Conservation (phyloP, 2,329 filamentous ascomycete genomes). For the Trichoderma sp. region DNA sequence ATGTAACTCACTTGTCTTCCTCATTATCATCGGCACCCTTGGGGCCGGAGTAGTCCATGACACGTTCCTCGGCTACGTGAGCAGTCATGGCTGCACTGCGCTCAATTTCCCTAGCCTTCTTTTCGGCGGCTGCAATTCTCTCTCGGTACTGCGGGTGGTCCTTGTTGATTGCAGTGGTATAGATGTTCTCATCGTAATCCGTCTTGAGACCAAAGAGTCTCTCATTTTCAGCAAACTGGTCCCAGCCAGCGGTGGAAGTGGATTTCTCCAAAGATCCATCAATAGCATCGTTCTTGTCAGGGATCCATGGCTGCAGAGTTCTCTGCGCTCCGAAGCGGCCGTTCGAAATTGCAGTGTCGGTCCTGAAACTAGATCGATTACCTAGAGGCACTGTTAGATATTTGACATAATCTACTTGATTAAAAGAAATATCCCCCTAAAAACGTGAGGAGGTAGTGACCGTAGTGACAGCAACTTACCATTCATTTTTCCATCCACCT, state of each 20-base stretch:
- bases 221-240: slow-evolving; percentile 92
- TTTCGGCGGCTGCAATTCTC: slow-evolving; percentile 73
- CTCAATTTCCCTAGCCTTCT: slow-evolving; percentile 87
- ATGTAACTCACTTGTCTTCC: slow-evolving; percentile 72
- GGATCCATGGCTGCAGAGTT: slow-evolving; percentile 77
- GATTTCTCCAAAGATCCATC: slow-evolving; percentile 70
- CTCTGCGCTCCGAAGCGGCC: slow-evolving; percentile 67
- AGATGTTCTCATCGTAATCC: slow-evolving; percentile 90
- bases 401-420: background rate
- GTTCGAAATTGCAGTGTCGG: slow-evolving; percentile 84
- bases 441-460: background rate
- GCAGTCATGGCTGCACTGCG: slow-evolving; percentile 67
- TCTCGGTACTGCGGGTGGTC: slow-evolving; percentile 78
- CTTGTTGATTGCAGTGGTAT: slow-evolving; percentile 88
- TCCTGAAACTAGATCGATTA: slow-evolving; percentile 69
- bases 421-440: background rate
- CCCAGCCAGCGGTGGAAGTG: slow-evolving; percentile 62
- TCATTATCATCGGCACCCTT: slow-evolving; percentile 72
- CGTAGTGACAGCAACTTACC: slow-evolving; percentile 30
- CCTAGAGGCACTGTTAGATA: slow-evolving; percentile 45
- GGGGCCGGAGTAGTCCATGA: slow-evolving; percentile 64
- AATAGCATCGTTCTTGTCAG: slow-evolving; percentile 57
- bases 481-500: slow-evolving; percentile 36
- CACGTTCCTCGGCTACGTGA: slow-evolving; percentile 87
- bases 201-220: slow-evolving; percentile 81